A percentile compares a stretch with the other conserved stretches of the same genome.
Evolutionary conservation across 169 alveolate species (phyloP).

Genomic region (Eimeria zaria): DNA sequence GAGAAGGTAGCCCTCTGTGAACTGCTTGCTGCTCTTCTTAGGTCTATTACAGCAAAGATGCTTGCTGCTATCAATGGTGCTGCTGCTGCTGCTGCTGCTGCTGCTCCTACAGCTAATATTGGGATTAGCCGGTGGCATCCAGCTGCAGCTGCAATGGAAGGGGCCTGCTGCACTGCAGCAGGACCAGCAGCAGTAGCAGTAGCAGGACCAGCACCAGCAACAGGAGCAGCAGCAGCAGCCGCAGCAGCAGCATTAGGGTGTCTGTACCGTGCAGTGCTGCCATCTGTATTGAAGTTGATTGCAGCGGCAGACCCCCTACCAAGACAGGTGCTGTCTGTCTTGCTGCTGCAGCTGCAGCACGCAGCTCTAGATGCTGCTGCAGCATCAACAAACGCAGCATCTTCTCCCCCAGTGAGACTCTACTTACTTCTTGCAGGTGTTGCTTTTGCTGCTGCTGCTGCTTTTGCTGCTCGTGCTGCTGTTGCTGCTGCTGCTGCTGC

Average conservation of each 20-base stretch:
- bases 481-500: constrained; percentile 11
- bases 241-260: constrained; percentile 27
- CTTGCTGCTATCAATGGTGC: background rate
- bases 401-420: constrained; percentile 5
- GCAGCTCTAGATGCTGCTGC: constrained; percentile 17
- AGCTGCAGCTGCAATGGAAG: constrained; percentile 2
- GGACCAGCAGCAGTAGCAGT: constrained; percentile 17
- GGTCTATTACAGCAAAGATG: background rate
- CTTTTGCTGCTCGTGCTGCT: background rate
- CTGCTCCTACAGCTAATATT: background rate
- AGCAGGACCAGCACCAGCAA: background rate
- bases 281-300: constrained; percentile 3
- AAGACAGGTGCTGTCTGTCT: background rate
- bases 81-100: background rate
- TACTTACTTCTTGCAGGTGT: background rate
- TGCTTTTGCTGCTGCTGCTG: constrained; percentile 7
- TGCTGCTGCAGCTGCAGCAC: constrained; percentile 37
- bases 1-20: background rate
- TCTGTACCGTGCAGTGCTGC: constrained; percentile 29
- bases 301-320: constrained; percentile 12
- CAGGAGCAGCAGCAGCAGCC: constrained; percentile 8
- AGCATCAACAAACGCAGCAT: background rate
- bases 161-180: no score
- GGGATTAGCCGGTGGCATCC: background rate
- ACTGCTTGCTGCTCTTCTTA: background rate